Evolutionary conservation across 352 stramenopile species (phyloP).

Genomic region (Globisporangium megalacanthum): DNA sequence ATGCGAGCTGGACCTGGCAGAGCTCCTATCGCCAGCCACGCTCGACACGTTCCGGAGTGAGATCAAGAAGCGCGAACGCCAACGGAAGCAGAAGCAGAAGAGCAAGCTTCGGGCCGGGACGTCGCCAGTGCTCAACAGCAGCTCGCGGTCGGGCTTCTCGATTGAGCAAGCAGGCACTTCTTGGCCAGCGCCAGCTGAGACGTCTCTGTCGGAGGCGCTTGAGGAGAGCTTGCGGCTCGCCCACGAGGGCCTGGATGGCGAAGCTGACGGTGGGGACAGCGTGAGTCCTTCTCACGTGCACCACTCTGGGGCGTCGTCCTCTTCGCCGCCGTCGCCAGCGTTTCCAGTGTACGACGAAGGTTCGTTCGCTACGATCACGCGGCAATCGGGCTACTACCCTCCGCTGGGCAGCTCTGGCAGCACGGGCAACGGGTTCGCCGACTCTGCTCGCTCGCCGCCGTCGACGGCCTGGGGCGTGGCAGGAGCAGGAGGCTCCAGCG

Average conservation of each 20-base stretch:
- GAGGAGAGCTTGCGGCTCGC: slow-evolving; percentile 18
- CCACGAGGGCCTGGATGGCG: not conserved
- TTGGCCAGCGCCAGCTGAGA: slow-evolving; percentile 59
- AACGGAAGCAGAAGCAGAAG: slow-evolving; percentile 51
- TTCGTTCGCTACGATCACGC: slow-evolving; percentile 67
- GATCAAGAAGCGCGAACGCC: slow-evolving; percentile 73
- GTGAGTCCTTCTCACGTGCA: not conserved
- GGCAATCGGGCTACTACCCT: slow-evolving; percentile 73
- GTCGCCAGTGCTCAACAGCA: slow-evolving; percentile 24
- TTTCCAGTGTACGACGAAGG: slow-evolving; percentile 22
- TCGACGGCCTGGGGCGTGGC: slow-evolving; percentile 33
- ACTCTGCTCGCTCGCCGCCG: slow-evolving; percentile 21
- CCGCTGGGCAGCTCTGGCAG: slow-evolving; percentile 23
- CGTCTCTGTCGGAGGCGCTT: slow-evolving; percentile 39
- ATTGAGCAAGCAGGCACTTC: slow-evolving; percentile 41
- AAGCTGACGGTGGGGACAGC: slow-evolving; percentile 15
- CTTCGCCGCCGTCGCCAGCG: slow-evolving; percentile 6
- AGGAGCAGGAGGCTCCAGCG: slow-evolving; percentile 6
- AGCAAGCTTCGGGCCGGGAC: slow-evolving; percentile 19
- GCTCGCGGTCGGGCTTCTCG: slow-evolving; percentile 33
- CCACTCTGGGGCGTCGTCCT: slow-evolving; percentile 6
- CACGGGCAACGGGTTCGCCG: slow-evolving; percentile 8
- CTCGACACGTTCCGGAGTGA: slow-evolving; percentile 51
- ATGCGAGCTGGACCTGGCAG: slow-evolving; percentile 75
- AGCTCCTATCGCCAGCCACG: slow-evolving; percentile 66